phyloP scores from a whole-genome alignment of 2,329 filamentous ascomycete genomes.

The Clathrospora elynae region DNA sequence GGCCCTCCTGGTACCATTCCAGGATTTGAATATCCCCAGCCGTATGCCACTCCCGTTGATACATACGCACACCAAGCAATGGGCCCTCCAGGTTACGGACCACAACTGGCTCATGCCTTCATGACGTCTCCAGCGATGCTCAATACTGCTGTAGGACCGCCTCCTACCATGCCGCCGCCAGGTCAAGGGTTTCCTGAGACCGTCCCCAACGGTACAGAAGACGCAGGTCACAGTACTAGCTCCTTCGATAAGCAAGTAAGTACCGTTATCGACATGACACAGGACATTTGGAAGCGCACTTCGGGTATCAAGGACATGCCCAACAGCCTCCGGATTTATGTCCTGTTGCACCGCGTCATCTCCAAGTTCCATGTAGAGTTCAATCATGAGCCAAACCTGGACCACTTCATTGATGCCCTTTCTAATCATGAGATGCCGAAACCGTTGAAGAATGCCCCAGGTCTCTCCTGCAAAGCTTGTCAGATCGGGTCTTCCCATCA shows the following conservation, averaged over 20 bases:
- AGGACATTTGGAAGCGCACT: constrained; percentile 67
- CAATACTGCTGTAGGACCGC: constrained; percentile 35
- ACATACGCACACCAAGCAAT: constrained; percentile 39
- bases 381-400: constrained; percentile 61
- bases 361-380: constrained; percentile 64
- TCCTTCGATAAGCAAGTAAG: constrained; percentile 49
- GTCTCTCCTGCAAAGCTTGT: constrained; percentile 53
- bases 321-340: constrained; percentile 65
- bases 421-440: constrained; percentile 50
- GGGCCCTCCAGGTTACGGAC: constrained; percentile 38
- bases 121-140: constrained; percentile 41
- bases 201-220: constrained; percentile 22
- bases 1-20: constrained; percentile 24
- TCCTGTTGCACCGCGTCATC: constrained; percentile 67
- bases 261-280: constrained; percentile 56
- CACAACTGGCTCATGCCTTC: constrained; percentile 33
- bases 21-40: constrained; percentile 39
- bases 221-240: constrained; percentile 39
- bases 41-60: constrained; percentile 38
- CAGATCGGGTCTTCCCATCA: constrained; percentile 37
- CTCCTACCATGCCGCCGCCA: constrained; percentile 28
- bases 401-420: constrained; percentile 58
- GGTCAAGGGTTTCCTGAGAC: constrained; percentile 26
- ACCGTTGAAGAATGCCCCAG: constrained; percentile 51
- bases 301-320: constrained; percentile 65